Conservation (phyloP, 2,329 filamentous ascomycete genomes). For the Penicillium sp. region DNA sequence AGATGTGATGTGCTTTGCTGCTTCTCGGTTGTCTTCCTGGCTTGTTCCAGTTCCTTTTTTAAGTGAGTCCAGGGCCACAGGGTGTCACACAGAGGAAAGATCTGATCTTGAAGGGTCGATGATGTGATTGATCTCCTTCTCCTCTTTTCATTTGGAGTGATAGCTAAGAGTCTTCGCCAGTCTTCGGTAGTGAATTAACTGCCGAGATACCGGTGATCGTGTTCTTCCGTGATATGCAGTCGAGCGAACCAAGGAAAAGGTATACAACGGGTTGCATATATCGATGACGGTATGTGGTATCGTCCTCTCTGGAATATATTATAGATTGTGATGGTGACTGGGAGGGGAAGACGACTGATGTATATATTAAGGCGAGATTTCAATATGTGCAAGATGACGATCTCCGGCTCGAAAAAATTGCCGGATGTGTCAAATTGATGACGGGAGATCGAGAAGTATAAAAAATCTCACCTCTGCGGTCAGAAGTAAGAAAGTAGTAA, state of each 20-base stretch:
- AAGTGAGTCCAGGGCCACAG: neutral
- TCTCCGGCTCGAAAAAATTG: neutral
- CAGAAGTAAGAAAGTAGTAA: neutral
- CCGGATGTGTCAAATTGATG: slow-evolving; percentile 1
- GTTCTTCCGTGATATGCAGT: neutral
- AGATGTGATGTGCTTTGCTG: neutral
- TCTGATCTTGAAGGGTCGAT: neutral
- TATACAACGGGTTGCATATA: neutral
- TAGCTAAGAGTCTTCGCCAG: neutral
- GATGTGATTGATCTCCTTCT: neutral
- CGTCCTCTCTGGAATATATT: neutral
- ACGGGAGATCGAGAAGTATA: slow-evolving; percentile 5
- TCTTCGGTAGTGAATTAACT: neutral
- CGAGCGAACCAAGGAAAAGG: neutral
- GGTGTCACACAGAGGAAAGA: neutral
- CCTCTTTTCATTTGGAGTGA: neutral
- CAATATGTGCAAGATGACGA: neutral
- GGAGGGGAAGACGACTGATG: neutral
- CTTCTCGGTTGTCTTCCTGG: neutral
- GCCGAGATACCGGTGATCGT: neutral
- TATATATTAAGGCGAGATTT: neutral
- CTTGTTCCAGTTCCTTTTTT: neutral
- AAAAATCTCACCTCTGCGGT: slow-evolving; percentile 7
- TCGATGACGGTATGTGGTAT: neutral
- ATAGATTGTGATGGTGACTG: neutral